Base-by-base conservation (phyloP, 2,329 filamentous ascomycete species). In the Metarhizium humberi region DNA sequence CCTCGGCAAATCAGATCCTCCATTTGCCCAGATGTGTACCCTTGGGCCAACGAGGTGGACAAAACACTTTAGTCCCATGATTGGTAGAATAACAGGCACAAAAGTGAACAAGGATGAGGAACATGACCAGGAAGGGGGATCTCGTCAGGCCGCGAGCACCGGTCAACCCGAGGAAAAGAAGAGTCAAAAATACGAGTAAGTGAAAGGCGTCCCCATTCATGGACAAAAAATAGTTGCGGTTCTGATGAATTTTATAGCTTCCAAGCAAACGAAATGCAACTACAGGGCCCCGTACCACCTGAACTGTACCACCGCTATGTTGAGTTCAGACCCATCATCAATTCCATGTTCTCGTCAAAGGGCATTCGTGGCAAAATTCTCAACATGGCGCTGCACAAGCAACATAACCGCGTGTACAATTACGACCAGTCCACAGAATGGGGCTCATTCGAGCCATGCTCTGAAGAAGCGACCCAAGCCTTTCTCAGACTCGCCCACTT, bases 281-380 rank as follows among this genome's bases (percentile, higher is more conserved):
- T 97, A 7, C 78, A 81, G 49, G 92, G 92, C 0, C 92, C 92
- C 0, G 86, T 94, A 0, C 92, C 92, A 0, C 75, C 82, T 2
- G 77, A 84, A 58, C 76, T 97, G 38, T 96, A 96, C 69, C 92
- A 96, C 68, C 87, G 91, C 61, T 97, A 88, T 66, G 92, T 96
- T 56, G 92, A 95, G 68, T 96, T 96, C 71, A 87, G 85, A 55
- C 91, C 92, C 30, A 90, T 96, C 65, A 88, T 97, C 54, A 89
- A 88, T 52, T 82, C 85, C 60, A 95, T 96, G 85, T 97, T 96
- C 71, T 87, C 85, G 1, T 82, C 83, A 10, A 81, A 82, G 32
- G 92, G 91, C 53, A 64, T 96, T 4, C 81, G 88, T 51, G 92
- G 92, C 18, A 85, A 83, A 59, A 78, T 96, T 49, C 75, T 96